A percentile compares a stretch with the other conserved stretches of the same genome.
Evolutionary conservation across 2,329 filamentous ascomycete species (phyloP).

Genomic region (Ophidiomyces ophidiicola): DNA sequence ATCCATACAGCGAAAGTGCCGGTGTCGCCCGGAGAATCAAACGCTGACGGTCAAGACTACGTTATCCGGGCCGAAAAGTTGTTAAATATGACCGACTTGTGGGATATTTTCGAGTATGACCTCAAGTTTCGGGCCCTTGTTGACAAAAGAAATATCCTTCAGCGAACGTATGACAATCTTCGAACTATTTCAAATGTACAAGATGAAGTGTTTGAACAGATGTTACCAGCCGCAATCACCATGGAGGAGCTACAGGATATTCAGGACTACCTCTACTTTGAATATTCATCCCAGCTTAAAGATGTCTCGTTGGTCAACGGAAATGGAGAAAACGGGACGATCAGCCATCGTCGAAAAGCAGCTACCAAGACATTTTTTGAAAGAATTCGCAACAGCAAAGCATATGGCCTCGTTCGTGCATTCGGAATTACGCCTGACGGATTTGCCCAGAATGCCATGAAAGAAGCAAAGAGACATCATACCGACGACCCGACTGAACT

Average conservation of each 20-base stretch:
- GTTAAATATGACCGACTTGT: conserved; percentile 81
- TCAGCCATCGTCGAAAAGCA: conserved; percentile 67
- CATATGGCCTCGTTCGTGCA: conserved; percentile 70
- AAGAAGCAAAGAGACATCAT: conserved; percentile 63
- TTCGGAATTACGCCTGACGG: conserved; percentile 85
- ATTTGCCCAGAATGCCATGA: conserved; percentile 73
- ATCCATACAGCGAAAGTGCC: conserved; percentile 71
- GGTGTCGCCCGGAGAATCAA: conserved; percentile 49
- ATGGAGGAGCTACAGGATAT: conserved; percentile 95
- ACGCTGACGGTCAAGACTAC: conserved; percentile 59
- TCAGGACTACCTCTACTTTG: conserved; percentile 92
- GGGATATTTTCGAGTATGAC: conserved; percentile 89
- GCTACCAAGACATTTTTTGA: conserved; percentile 71
- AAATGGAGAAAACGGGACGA: conserved; percentile 47
- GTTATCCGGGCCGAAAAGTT: conserved; percentile 73
- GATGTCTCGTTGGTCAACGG: conserved; percentile 56
- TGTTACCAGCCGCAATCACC: conserved; percentile 65
- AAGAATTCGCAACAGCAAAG: conserved; percentile 65
- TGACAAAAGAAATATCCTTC: conserved; percentile 79
- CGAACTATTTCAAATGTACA: conserved; percentile 52
- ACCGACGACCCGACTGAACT: conserved; percentile 71
- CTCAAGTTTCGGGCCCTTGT: conserved; percentile 87
- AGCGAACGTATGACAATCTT: conserved; percentile 65
- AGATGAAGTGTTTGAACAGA: conserved; percentile 67
- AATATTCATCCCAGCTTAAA: conserved; percentile 72